Evolutionary conservation across 495 filamentous ascomycete species (phyloP), one percentile per base, ranked within the genome.

Genomic region (Xylaria nigripes): DNA sequence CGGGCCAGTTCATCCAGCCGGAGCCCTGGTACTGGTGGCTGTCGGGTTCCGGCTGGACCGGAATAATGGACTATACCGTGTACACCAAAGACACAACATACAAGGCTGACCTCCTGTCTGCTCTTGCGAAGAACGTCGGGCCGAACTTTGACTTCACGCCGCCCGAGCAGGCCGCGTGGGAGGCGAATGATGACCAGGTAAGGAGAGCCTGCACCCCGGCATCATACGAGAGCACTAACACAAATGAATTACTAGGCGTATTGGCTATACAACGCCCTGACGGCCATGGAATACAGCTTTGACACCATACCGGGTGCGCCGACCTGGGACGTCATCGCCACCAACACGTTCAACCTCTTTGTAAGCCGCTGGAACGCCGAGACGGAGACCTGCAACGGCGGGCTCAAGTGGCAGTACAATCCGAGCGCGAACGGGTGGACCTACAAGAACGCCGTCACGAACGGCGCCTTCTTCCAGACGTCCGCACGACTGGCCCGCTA

Each of bases 21-120:
- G 69, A 80, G 53, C 82, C 86, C 0, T 92, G 90, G 68, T 92
- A 84, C 70, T 90, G 85, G 86, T 90, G 86, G 86, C 80, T 89
- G 60, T 81, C 81, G 0, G 88, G 87, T 15, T 83, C 84, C 10
- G 84, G 85, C 72, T 90, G 87, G 69, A 83, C 81, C 50, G 71
- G 83, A 2, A 58, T 96, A 52, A 74, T 95, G 56, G 85, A 95
- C 62, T 95, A 96, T 66, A 91, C 84, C 77, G 81, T 77, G 56
- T 84, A 86, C 54, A 96, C 91, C 0, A 82, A 82, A 6, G 90
- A 95, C 68, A 74, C 68, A 16, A 76, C 76, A 6, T 94, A 87
- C 69, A 87, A 90, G 69, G 73, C 83, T 30, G 74, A 83, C 19
- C 82, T 84, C 1, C 76, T 67, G 2, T 80, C 87, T 50, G 87